Evolutionary conservation across 2,329 filamentous ascomycete genomes (phyloP), one percentile per base, ranked within the genome.

Genomic region (Thyridium curvatum): DNA sequence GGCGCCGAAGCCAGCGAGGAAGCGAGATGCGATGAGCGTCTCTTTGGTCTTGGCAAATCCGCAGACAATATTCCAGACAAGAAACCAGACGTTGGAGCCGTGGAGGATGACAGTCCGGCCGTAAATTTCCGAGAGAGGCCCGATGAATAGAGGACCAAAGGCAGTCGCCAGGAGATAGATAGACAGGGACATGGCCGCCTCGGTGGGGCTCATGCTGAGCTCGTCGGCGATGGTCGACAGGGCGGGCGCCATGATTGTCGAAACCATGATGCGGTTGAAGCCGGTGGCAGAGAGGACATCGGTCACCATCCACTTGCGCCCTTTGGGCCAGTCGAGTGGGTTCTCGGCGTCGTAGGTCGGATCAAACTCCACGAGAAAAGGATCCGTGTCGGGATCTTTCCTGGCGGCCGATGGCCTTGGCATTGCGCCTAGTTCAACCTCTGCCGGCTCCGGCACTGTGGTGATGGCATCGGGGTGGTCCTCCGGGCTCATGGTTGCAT

Each of bases 201-300:
- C 61, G 30, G 58, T 55, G 7, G 62, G 53, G 6, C 50, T 66
- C 52, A 81, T 77, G 32, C 69, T 32, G 12, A 82, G 58, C 30
- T 80, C 72, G 2, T 52, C 50, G 5, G 68, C 64, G 33, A 82
- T 72, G 2, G 62, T 49, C 2, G 60, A 46, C 18, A 82, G 46
- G 0, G 68, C 69, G 0, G 69, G 69, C 0, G 71, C 70, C 56
- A 74, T 68, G 50, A 75, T 72, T 1, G 69, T 71, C 4, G 68
- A 71, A 0, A 71, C 66, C 45, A 74, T 61, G 41, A 73, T 71
- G 9, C 66, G 66, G 33, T 69, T 71, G 46, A 75, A 72, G 8
- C 68, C 69, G 0, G 66, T 69, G 3, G 64, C 63, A 0, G 70
- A 72, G 1, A 73, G 58, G 4, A 71, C 61, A 35, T 67, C 51